A percentile compares a stretch with the other conserved stretches of the same genome.
Evolutionary conservation across 306 rosid species (phyloP).

Genomic region (Trifolium subterraneum): DNA sequence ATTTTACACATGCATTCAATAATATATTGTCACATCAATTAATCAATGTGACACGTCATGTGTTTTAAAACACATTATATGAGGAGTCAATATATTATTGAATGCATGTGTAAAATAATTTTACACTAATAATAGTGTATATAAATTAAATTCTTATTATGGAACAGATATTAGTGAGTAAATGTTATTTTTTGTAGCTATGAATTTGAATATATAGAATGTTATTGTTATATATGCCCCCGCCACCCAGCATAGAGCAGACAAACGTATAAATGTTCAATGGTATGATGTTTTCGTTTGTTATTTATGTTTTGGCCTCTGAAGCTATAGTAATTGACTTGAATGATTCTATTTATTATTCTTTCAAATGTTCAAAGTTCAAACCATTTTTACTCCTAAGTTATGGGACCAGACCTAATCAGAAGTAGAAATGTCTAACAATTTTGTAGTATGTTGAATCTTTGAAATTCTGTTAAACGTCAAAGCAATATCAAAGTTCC

Average conservation of each 20-base stretch:
- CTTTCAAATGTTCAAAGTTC: conserved; percentile 43
- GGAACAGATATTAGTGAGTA: no score
- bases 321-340: conserved; percentile 45
- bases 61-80: no score
- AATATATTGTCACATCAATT: no score
- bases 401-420: conserved; percentile 15
- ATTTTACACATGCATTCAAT: no score
- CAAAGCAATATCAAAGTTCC: conserved; percentile 28
- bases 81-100: no score
- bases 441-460: not conserved
- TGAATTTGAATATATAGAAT: no score
- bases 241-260: not conserved
- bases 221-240: no score
- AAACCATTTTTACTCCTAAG: conserved; percentile 35
- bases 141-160: no score
- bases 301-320: conserved; percentile 11
- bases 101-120: no score
- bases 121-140: no score
- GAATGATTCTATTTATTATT: conserved; percentile 37
- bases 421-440: conserved; percentile 15
- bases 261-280: conserved; percentile 5
- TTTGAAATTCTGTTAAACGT: conserved; percentile 9
- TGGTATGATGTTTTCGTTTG: not conserved
- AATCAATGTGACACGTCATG: no score
- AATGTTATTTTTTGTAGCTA: no score